phyloP scores from a whole-genome alignment of 352 stramenopile genomes.

The Pythium chondricola region DNA sequence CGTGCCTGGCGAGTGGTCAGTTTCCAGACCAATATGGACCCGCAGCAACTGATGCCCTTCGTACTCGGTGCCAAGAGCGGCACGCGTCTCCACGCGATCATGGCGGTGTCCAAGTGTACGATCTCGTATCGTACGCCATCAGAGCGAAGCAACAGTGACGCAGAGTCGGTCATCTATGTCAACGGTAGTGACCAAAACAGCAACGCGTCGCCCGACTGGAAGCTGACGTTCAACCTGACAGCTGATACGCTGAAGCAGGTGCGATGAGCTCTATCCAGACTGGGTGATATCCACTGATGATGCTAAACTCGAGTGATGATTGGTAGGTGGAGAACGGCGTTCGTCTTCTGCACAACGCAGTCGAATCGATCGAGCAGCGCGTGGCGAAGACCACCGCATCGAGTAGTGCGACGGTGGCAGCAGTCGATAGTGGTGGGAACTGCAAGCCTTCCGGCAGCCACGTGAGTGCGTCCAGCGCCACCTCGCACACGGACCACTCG shows the following conservation, averaged over 20 bases:
- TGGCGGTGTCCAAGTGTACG: slow-evolving; percentile 46
- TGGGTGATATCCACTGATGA: slow-evolving; percentile 31
- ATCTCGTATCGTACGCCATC: slow-evolving; percentile 36
- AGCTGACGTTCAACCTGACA: slow-evolving; percentile 50
- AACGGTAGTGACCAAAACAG: neutral
- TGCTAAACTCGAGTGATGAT: slow-evolving; percentile 10
- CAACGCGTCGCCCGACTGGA: slow-evolving; percentile 10
- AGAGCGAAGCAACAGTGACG: neutral
- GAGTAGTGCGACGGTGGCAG: slow-evolving; percentile 2
- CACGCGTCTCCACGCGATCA: slow-evolving; percentile 49
- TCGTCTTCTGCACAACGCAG: slow-evolving; percentile 13
- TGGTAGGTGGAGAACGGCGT: slow-evolving; percentile 20
- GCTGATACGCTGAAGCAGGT: slow-evolving; percentile 42
- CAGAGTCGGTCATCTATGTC: slow-evolving; percentile 4
- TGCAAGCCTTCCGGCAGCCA: slow-evolving; percentile 22
- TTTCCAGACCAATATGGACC: slow-evolving; percentile 37
- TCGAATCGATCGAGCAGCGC: slow-evolving; percentile 17
- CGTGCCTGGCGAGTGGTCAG: slow-evolving; percentile 21
- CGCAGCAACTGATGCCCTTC: slow-evolving; percentile 33
- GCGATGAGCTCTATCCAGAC: slow-evolving; percentile 27
- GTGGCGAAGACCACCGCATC: neutral
- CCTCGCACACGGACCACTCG: slow-evolving; percentile 15
- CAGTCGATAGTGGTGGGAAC: slow-evolving; percentile 28
- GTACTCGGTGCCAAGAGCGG: slow-evolving; percentile 37
- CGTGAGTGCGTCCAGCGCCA: slow-evolving; percentile 21